Evolutionary conservation across 441 rosid species (phyloP).

Genomic region (Gossypium davidsonii): DNA sequence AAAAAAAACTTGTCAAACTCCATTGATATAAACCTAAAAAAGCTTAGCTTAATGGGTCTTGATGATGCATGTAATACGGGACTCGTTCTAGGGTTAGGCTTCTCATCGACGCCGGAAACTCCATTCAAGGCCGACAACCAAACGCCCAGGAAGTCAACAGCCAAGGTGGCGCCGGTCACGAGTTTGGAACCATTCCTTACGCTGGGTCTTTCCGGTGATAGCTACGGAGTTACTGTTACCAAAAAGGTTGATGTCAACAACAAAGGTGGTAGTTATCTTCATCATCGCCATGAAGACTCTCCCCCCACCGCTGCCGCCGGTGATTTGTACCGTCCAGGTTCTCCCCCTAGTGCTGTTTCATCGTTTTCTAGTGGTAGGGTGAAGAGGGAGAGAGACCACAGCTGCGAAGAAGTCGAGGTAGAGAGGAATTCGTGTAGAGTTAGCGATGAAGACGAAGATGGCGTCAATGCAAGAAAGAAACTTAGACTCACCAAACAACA

Average conservation of each 20-base stretch:
- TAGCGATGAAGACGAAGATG: slow-evolving; percentile 54
- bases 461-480: slow-evolving; percentile 46
- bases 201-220: slow-evolving; percentile 53
- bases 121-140: slow-evolving; percentile 13
- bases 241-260: slow-evolving; percentile 17
- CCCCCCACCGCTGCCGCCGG: slow-evolving; percentile 19
- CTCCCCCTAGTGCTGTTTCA: slow-evolving; percentile 71
- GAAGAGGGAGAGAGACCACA: slow-evolving; percentile 70
- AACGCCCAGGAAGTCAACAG: slow-evolving; percentile 19
- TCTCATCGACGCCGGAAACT: slow-evolving; percentile 23
- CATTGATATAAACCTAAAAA: not conserved
- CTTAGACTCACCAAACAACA: slow-evolving; percentile 64
- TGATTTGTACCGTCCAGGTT: slow-evolving; percentile 39
- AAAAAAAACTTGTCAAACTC: not conserved
- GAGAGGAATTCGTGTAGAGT: slow-evolving; percentile 56
- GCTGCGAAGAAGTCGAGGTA: slow-evolving; percentile 57
- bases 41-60: slow-evolving; percentile 39
- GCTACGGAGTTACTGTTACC: slow-evolving; percentile 8
- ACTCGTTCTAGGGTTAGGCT: slow-evolving; percentile 74
- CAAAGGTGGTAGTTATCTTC: not conserved
- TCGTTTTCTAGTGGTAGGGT: slow-evolving; percentile 74
- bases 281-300: slow-evolving; percentile 18
- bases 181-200: slow-evolving; percentile 54
- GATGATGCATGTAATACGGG: slow-evolving; percentile 58
- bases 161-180: not conserved